Conservation (phyloP, 2,329 filamentous ascomycete genomes). For the Fusarium sterilihyphosum region DNA sequence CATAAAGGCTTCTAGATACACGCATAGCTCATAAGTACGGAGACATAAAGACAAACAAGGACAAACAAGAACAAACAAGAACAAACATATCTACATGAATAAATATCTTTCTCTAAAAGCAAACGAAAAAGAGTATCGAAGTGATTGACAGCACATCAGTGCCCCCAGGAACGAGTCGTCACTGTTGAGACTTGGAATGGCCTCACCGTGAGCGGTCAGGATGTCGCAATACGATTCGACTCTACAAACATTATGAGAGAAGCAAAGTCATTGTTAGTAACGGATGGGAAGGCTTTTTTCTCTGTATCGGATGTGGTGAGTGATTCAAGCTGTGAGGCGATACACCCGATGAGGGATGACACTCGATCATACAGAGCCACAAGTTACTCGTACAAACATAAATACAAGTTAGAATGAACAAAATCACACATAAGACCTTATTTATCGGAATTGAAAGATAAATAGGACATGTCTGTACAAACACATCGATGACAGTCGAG, state of each 20-base stretch:
- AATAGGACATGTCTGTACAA: neutral
- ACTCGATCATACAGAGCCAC: neutral
- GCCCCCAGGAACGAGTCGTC: neutral
- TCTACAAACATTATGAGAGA: neutral
- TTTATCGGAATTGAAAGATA: too few species aligned
- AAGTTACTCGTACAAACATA: too few species aligned
- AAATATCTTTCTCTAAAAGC: neutral
- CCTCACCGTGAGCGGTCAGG: neutral
- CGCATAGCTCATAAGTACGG: neutral
- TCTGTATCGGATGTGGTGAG: neutral
- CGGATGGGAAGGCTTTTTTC: neutral
- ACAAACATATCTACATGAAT: neutral
- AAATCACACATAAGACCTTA: too few species aligned
- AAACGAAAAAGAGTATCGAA: neutral
- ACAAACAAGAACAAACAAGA: too few species aligned
- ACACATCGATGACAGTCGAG: neutral
- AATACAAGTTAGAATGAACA: neutral
- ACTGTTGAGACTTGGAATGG: neutral
- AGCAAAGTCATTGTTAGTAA: too few species aligned
- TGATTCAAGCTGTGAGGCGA: neutral
- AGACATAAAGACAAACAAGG: neutral
- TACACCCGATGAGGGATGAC: neutral
- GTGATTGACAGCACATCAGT: neutral
- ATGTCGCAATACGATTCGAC: neutral
- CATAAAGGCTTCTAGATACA: too few species aligned